Evolutionary conservation across 1,139 yeast species (phyloP).

Genomic region (Sugiyamaella pinicola): DNA sequence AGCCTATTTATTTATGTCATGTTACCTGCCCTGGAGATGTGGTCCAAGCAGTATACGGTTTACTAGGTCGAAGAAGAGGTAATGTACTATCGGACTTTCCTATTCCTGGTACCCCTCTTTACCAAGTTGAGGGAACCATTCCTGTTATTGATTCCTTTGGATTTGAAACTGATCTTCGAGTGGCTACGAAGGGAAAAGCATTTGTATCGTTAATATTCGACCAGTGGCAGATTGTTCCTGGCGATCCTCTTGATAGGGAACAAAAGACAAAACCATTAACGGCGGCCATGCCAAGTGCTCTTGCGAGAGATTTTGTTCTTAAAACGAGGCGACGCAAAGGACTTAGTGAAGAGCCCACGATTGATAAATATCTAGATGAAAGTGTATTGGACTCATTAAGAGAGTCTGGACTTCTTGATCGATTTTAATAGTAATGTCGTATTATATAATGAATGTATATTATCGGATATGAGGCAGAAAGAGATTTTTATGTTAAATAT

Average conservation of each 20-base stretch:
- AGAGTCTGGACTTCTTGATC: conserved; percentile 49
- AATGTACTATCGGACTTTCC: conserved; percentile 57
- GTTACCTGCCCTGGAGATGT: conserved; percentile 58
- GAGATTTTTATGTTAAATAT: conserved; percentile 10
- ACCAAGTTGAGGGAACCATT: conserved; percentile 60
- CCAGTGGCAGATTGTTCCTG: conserved; percentile 82
- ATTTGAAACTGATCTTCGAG: conserved; percentile 78
- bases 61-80: conserved; percentile 67
- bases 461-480: too few relatives aligned
- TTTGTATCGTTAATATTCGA: conserved; percentile 65
- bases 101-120: conserved; percentile 75
- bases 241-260: conserved; percentile 79
- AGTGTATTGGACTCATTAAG: conserved; percentile 58
- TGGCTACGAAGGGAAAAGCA: conserved; percentile 79
- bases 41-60: conserved; percentile 51
- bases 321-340: conserved; percentile 92
- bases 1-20: conserved; percentile 73
- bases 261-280: conserved; percentile 66
- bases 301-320: conserved; percentile 86
- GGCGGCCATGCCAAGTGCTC: conserved; percentile 68
- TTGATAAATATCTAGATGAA: conserved; percentile 68
- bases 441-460: too few relatives aligned
- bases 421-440: conserved; percentile 10
- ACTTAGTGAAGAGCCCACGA: conserved; percentile 65
- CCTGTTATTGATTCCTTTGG: conserved; percentile 94